Evolutionary conservation across 257 asterid species (phyloP).

Genomic region (Gynochthodes officinalis): DNA sequence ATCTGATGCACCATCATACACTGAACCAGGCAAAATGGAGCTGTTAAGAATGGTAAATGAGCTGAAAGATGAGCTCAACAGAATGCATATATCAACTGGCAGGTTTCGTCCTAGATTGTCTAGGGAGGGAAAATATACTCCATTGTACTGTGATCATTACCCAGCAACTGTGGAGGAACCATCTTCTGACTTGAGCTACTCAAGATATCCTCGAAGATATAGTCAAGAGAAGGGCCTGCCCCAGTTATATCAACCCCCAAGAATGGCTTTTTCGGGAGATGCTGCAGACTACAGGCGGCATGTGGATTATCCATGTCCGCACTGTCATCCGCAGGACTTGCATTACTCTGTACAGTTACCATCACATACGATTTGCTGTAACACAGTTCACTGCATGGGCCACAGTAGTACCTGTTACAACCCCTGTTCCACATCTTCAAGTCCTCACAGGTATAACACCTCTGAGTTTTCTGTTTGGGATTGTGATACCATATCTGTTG

Average conservation of each 20-base stretch:
- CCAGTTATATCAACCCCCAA: constrained; percentile 28
- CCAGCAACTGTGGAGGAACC: constrained; percentile 31
- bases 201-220: constrained; percentile 25
- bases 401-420: constrained; percentile 25
- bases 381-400: constrained; percentile 19
- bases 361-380: constrained; percentile 26
- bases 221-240: constrained; percentile 27
- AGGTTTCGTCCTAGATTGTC: constrained; percentile 22
- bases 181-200: constrained; percentile 31
- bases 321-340: constrained; percentile 44
- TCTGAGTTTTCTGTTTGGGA: constrained; percentile 44
- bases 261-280: constrained; percentile 66
- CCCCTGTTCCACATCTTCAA: constrained; percentile 32
- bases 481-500: constrained; percentile 33
- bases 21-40: constrained; percentile 54
- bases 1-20: constrained; percentile 34
- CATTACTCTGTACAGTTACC: constrained; percentile 54
- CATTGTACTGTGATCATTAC: constrained; percentile 25
- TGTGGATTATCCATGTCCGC: constrained; percentile 47
- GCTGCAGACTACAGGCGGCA: constrained; percentile 43
- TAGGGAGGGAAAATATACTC: constrained; percentile 25
- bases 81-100: constrained; percentile 25
- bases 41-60: constrained; percentile 67
- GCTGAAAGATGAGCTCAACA: constrained; percentile 68
- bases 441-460: constrained; percentile 50